Evolutionary conservation across 2,329 filamentous ascomycete species (phyloP), one percentile per base, ranked within the genome.

Genomic region (Decorospora gaudefroyi): DNA sequence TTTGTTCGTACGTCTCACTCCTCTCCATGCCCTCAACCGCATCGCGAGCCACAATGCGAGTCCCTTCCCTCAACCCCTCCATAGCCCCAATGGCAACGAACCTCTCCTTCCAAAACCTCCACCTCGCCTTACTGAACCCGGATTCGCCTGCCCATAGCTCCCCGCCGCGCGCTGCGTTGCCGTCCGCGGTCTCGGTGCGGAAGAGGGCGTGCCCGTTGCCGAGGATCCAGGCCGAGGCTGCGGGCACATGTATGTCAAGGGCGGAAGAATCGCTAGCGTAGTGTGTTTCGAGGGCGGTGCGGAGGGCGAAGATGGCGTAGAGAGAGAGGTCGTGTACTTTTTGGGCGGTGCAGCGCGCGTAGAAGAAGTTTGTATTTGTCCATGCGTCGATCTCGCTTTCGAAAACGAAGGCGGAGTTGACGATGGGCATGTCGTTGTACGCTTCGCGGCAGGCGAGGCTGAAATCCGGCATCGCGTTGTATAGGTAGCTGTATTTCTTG

Each of bases 331-430:
- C 57, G 0, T 28, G 12, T 1, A 66, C 6, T 0, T 44, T 43
- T 8, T 52, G 46, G n/a, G 42, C 30, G 1, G 59, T 61, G 1
- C 68, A 16, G 3, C 46, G 42, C 2, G 65, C 67, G 17, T 56
- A 56, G 52, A 69, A 68, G 46, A 55, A 59, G 30, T 70, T 66
- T 19, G 61, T 39, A 17, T 68, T 69, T 3, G 65, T 43, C 61
- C 59, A 69, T 3, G 64, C 64, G 27, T 57, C 44, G 11, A 58
- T 49, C 34, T 70, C 67, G 4, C 51, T 28, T 0, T 52, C 39
- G 6, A 53, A n/a, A n/a, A n/a, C 43, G 33, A 51, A 49, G 35
- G 59, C 50, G n/a, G 42, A 10, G 28, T 53, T 30, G 3, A 36
- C 31, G 5, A 44, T 42, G 2, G 67, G 67, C 4, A 22, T 13